Percentiles rank a stretch among this genome's conserved stretches.
These are phyloP conservation scores for Boletus bicolor DNA, from an alignment of 768 basidiomycete genomes.

Conservation along the genomic window DNA sequence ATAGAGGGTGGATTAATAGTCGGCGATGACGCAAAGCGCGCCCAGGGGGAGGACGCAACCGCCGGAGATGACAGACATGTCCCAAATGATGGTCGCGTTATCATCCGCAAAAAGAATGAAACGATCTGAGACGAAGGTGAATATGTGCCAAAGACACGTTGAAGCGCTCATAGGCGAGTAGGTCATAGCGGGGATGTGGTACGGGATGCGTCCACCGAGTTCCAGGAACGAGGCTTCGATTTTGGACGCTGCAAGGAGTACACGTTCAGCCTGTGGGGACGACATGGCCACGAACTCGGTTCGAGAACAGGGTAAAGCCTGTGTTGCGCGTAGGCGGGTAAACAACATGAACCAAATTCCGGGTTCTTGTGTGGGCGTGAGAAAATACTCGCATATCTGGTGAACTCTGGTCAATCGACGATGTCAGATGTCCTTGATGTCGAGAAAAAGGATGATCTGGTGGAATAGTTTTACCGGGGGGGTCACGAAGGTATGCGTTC, in stretches of 20 bases:
- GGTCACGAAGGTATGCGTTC: neutral
- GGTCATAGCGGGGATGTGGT: neutral
- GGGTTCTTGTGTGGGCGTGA: conserved; percentile 14
- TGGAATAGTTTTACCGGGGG: conserved; percentile 21
- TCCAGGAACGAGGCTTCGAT: conserved; percentile 18
- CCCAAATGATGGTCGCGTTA: conserved; percentile 15
- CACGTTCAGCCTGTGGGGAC: conserved; percentile 10
- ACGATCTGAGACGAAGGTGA: conserved; percentile 19
- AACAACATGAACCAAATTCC: conserved; percentile 21
- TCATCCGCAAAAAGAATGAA: conserved; percentile 20
- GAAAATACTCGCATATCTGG: conserved; percentile 25
- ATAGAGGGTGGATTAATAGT: conserved; percentile 11
- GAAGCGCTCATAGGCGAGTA: neutral
- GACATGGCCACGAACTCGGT: conserved; percentile 13
- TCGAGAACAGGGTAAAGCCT: conserved; percentile 16
- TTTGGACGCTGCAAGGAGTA: conserved; percentile 9
- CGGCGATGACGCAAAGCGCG: conserved; percentile 3
- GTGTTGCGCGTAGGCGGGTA: conserved; percentile 2
- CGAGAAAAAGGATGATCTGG: conserved; percentile 13
- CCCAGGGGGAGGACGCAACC: conserved; percentile 6
- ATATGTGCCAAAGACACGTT: conserved; percentile 1
- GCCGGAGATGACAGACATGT: neutral
- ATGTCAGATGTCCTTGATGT: conserved; percentile 8
- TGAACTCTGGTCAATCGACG: neutral
- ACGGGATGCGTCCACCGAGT: conserved; percentile 1